Base-by-base conservation (phyloP, 2,329 filamentous ascomycete genomes). In the Verruconis gallopava region DNA sequence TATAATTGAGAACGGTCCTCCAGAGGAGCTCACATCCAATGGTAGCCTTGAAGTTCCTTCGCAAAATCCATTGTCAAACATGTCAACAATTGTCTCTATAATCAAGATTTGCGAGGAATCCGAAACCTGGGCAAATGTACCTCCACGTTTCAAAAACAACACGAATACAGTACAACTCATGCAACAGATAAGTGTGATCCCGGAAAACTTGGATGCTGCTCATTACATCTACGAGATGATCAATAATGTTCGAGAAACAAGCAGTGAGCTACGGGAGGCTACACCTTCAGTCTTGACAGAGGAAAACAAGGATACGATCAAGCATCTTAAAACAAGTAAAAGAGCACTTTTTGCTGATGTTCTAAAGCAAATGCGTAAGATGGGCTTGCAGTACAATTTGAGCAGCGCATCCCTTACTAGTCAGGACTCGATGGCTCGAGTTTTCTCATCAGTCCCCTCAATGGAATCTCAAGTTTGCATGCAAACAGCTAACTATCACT, bases 271-370 rank as follows among this genome's bases (percentile, higher is more conserved):
- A 45, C 81, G 81, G 48, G 85, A 85, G 45, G 81, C 85, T 49
- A 98, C 91, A 0, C 91, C 91, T 0, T 67, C 73, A 0, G 70
- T 72, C n/a, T 63, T 93, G 36, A 94, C 75, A 0, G 84, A 94
- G 19, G 88, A 94, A 34, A 95, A 91, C 59, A 89, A 88, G 55
- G 73, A 79, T 9, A 60, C 73, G 13, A 76, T 95, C 46, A 88
- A 93, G 59, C 85, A 95, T 57, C 75, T 96, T 50, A 96, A 95
- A 66, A 78, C 77, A 2, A 75, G 85, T 52, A 98, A 98, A 63
- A 77, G 85, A 34, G 88, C 86, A 51, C 72, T 96, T 12, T 91
- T 93, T 52, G 83, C 85, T 1, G 89, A 96, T 51, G 88, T 83
- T 0, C 65, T 98, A 48, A 88, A 84, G 53, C 75, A 79, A 17